These are phyloP conservation scores for Singerocomus inundabilis DNA, from an alignment of 1,284 basidiomycete genomes.

Conservation along the genomic window DNA sequence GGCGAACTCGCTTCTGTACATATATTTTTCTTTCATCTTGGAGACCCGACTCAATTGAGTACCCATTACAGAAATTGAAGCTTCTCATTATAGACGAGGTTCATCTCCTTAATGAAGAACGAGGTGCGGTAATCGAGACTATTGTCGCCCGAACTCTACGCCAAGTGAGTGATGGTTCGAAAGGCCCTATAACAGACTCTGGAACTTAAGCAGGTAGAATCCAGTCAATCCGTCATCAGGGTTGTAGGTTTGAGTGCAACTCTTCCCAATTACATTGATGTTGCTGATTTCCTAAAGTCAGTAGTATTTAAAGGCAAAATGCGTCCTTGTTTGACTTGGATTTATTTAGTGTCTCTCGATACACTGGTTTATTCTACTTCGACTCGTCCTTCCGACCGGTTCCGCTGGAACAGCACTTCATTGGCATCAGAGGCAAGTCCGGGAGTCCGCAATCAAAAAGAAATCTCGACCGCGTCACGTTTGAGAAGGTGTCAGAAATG, in stretches of 20 bases:
- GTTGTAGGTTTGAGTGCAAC: conserved; percentile 99
- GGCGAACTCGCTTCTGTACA: conserved; percentile 89
- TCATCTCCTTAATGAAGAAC: conserved; percentile 95
- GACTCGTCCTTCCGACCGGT: conserved; percentile 97
- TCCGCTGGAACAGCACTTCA: conserved; percentile 96
- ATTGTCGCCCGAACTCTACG: conserved; percentile 96
- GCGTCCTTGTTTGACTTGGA: conserved; percentile 4
- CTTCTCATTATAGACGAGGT: conserved; percentile 98
- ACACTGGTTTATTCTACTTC: conserved; percentile 97
- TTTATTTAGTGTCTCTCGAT: conserved; percentile 72
- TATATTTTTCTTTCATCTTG: conserved; percentile 1
- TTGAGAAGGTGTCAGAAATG: conserved; percentile 85
- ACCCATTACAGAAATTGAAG: conserved; percentile 71
- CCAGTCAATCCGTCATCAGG: conserved; percentile 95
- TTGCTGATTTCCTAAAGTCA: conserved; percentile 91
- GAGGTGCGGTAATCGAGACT: conserved; percentile 97
- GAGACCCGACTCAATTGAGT: conserved; percentile 2
- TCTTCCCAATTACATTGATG: conserved; percentile 96
- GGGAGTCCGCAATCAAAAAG: conserved; percentile 73
- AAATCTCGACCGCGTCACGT: conserved; percentile 89
- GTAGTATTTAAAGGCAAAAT: conserved; percentile 11
- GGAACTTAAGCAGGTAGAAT: conserved; percentile 71
- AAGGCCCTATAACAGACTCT: not conserved
- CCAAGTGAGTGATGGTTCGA: conserved; percentile 51
- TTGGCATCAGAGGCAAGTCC: conserved; percentile 93